Percentiles rank a stretch among this genome's conserved stretches.
These are phyloP conservation scores for Mallotus japonicus DNA, from an alignment of 441 rosid species.

Conservation along the genomic window DNA sequence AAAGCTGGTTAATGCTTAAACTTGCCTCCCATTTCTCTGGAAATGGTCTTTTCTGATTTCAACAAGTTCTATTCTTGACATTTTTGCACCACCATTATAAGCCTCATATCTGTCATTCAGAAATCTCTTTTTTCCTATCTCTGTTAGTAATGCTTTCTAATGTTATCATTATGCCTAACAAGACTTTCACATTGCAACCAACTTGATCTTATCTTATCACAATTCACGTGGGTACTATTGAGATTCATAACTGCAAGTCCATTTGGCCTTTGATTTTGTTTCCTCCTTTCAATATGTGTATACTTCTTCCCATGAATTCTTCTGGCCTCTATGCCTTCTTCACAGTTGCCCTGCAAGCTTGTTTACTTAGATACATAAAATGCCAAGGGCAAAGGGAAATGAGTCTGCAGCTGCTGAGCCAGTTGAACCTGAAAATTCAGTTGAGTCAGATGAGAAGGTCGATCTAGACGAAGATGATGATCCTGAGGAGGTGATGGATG, in stretches of 20 bases:
- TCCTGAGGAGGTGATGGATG: constrained; percentile 55
- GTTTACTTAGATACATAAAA: constrained; percentile 67
- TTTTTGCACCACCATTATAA: constrained; percentile 33
- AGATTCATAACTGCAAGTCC: constrained; percentile 69
- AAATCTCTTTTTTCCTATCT: constrained; percentile 42
- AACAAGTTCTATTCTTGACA: constrained; percentile 38
- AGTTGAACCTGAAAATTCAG: constrained; percentile 42
- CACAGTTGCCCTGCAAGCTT: constrained; percentile 90
- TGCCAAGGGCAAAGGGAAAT: constrained; percentile 79
- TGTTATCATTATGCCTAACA: constrained; percentile 35
- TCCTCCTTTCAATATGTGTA: constrained; percentile 69
- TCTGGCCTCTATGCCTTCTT: constrained; percentile 86
- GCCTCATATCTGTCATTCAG: constrained; percentile 35
- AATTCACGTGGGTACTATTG: constrained; percentile 37
- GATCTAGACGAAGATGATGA: constrained; percentile 73
- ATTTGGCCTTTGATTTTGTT: constrained; percentile 79
- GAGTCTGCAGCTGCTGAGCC: constrained; percentile 44
- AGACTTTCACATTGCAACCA: constrained; percentile 41
- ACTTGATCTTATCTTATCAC: constrained; percentile 63
- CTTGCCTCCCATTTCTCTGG: constrained; percentile 28
- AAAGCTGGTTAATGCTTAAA: constrained; percentile 32
- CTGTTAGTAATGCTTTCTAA: constrained; percentile 30
- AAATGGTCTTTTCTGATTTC: constrained; percentile 37
- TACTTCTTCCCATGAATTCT: constrained; percentile 79
- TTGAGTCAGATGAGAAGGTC: constrained; percentile 66